These are phyloP conservation scores for Raffaelea albimanens DNA, from an alignment of 2,329 filamentous ascomycete species.

Conservation along the genomic window DNA sequence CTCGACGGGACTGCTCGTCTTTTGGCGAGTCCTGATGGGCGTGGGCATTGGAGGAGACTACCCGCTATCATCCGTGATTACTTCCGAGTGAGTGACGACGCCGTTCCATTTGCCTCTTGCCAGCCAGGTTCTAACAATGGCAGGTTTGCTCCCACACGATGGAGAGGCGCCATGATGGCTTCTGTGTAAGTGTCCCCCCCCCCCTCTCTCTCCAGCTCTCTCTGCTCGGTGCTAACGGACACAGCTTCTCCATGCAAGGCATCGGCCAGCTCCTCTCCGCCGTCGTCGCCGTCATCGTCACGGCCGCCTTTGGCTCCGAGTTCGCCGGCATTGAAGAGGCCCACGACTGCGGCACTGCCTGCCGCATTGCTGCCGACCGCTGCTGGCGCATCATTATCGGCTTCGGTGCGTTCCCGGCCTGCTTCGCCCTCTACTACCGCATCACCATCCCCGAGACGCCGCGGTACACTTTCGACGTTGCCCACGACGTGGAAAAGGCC, in stretches of 20 bases:
- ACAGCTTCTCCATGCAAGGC: conserved; percentile 68
- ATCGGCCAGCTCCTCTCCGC: conserved; percentile 68
- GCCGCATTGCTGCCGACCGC: conserved; percentile 63
- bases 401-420: conserved; percentile 68
- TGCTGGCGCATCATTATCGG: conserved; percentile 78
- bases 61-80: conserved; percentile 71
- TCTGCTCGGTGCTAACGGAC: background rate
- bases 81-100: conserved; percentile 48
- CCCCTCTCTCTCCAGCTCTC: background rate
- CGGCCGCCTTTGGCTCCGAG: conserved; percentile 49
- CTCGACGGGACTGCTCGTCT: conserved; percentile 53
- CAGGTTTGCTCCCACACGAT: conserved; percentile 70
- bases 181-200: conserved; percentile 4
- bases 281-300: conserved; percentile 61
- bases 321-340: conserved; percentile 32
- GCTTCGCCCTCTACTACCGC: conserved; percentile 74
- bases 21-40: conserved; percentile 71
- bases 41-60: conserved; percentile 77
- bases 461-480: conserved; percentile 58
- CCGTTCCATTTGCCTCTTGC: background rate
- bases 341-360: conserved; percentile 47
- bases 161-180: conserved; percentile 76
- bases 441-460: conserved; percentile 80
- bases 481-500: conserved; percentile 65
- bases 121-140: conserved; percentile 10